A percentile compares a stretch with the other conserved stretches of the same genome.
Evolutionary conservation across 2,329 filamentous ascomycete genomes (phyloP).

Genomic region (Arthroderma sp.): DNA sequence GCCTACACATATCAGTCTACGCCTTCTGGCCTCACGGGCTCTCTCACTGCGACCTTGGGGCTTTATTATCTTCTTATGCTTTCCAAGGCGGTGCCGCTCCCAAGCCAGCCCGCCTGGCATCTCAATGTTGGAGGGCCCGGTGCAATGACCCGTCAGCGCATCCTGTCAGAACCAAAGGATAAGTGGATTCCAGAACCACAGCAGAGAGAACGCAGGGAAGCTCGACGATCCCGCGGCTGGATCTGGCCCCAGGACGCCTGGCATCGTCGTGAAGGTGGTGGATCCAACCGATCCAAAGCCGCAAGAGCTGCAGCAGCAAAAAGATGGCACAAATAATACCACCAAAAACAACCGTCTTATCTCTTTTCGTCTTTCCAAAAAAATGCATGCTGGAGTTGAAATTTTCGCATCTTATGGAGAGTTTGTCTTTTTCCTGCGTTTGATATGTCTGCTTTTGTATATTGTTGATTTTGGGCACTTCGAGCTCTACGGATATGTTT

Average conservation of each 20-base stretch:
- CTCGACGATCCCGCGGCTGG: constrained; percentile 48
- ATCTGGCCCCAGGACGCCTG: constrained; percentile 48
- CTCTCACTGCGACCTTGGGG: constrained; percentile 45
- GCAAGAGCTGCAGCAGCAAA: constrained; percentile 14
- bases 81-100: constrained; percentile 46
- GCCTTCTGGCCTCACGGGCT: constrained; percentile 15
- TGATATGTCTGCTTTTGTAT: too few relatives aligned
- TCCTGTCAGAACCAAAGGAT: constrained; percentile 41
- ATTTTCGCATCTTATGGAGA: too few relatives aligned
- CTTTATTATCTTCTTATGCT: constrained; percentile 55
- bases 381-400: too few relatives aligned
- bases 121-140: constrained; percentile 49
- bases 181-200: constrained; percentile 49
- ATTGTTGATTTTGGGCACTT: too few relatives aligned
- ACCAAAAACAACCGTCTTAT: too few relatives aligned
- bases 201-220: constrained; percentile 46
- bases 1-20: constrained; percentile 7
- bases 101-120: constrained; percentile 42
- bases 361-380: too few relatives aligned
- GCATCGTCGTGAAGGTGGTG: constrained; percentile 41
- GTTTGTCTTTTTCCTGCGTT: too few relatives aligned
- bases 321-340: constrained; percentile 24
- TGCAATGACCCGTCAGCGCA: constrained; percentile 42
- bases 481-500: too few relatives aligned
- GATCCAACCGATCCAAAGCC: constrained; percentile 16